These are phyloP conservation scores for Rickenella mellea DNA, from an alignment of 768 basidiomycete genomes.

Conservation along the genomic window DNA sequence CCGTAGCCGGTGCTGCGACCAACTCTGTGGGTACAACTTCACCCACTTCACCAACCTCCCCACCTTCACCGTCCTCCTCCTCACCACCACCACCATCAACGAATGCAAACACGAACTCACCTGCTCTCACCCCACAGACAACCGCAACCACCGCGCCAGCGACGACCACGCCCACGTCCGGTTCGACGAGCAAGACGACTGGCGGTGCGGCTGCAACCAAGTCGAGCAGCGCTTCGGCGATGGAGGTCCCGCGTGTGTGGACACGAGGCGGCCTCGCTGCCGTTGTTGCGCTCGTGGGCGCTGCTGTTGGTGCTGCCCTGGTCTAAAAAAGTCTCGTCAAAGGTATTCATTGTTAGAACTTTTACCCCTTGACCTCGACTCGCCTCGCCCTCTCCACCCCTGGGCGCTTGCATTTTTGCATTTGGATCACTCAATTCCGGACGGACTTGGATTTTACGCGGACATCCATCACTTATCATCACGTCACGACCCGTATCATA, in stretches of 20 bases:
- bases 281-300: background rate
- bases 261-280: background rate
- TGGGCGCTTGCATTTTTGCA: background rate
- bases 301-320: background rate
- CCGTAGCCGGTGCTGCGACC: conserved; percentile 1
- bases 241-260: too few species aligned
- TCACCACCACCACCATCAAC: background rate
- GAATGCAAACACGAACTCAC: background rate
- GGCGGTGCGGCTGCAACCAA: background rate
- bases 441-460: too few species aligned
- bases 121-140: background rate
- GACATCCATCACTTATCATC: too few species aligned
- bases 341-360: too few species aligned
- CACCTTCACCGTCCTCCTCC: background rate
- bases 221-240: background rate
- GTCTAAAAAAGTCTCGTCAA: background rate
- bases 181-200: background rate
- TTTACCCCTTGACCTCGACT: too few species aligned
- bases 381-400: too few species aligned
- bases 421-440: too few species aligned
- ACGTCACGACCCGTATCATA: too few species aligned
- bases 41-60: background rate
- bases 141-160: background rate
- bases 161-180: background rate
- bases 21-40: background rate